A percentile compares a stretch with the other conserved stretches of the same genome.
Conservation (phyloP, 2,329 filamentous ascomycete species). For the Ophioceras dolichostomum region DNA sequence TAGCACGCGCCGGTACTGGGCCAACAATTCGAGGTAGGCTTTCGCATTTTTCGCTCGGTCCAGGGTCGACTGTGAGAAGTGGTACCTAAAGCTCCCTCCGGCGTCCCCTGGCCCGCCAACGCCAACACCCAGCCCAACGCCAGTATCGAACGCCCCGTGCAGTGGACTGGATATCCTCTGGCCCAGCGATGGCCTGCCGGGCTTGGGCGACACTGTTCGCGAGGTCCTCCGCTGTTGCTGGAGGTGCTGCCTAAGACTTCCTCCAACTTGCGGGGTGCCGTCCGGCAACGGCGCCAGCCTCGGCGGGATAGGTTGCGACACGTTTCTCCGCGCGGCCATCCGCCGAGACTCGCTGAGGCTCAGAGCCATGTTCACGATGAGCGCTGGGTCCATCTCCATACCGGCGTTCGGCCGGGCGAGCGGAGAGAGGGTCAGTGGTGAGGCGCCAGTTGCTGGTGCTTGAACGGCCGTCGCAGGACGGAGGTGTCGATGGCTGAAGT, state of each 20-base stretch:
- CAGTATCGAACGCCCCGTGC: conserved; percentile 24
- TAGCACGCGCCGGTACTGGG: conserved; percentile 73
- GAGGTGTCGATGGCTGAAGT: too few species aligned
- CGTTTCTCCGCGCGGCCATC: conserved; percentile 46
- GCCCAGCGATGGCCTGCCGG: conserved; percentile 1
- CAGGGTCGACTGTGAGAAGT: conserved; percentile 69
- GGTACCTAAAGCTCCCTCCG: conserved; percentile 42
- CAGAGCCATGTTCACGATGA: conserved; percentile 88
- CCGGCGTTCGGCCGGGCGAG: not conserved
- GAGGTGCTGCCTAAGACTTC: conserved; percentile 44
- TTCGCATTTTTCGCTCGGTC: conserved; percentile 75
- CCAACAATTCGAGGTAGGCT: conserved; percentile 72
- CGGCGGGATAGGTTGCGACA: conserved; percentile 36
- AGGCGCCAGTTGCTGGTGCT: too few species aligned
- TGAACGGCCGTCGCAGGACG: not conserved
- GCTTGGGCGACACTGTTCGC: conserved; percentile 45
- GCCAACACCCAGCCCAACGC: too few species aligned
- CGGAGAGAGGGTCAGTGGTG: not conserved
- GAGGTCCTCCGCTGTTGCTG: conserved; percentile 57
- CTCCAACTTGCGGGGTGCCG: conserved; percentile 38
- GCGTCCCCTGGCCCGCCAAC: conserved; percentile 9
- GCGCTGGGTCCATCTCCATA: conserved; percentile 64
- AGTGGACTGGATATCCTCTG: conserved; percentile 26
- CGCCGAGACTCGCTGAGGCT: conserved; percentile 74
- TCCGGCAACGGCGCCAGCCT: conserved; percentile 36